Percentiles rank a stretch among this genome's conserved stretches.
Evolutionary conservation across 495 filamentous ascomycete genomes (phyloP).

Genomic region (Penicillium goetzii): DNA sequence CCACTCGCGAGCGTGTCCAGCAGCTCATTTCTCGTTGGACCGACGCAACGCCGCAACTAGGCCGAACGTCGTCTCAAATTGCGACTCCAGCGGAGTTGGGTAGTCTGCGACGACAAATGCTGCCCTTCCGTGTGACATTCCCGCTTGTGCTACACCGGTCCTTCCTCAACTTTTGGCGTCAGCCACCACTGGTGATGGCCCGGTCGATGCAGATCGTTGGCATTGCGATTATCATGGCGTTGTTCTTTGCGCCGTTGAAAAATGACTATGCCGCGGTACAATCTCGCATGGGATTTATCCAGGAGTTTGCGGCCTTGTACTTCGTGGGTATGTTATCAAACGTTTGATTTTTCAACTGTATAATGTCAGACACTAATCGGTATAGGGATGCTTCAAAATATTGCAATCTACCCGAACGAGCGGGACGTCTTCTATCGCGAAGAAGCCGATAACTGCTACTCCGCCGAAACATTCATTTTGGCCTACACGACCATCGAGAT

Average conservation of each 20-base stretch:
- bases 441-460: conserved; percentile 68
- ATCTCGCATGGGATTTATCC: conserved; percentile 70
- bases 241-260: conserved; percentile 74
- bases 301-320: conserved; percentile 70
- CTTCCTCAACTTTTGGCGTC: conserved; percentile 67
- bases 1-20: conserved; percentile 61
- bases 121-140: conserved; percentile 63
- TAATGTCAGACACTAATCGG: conserved; percentile 10
- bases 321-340: conserved; percentile 62
- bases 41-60: conserved; percentile 27
- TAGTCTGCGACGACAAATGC: conserved; percentile 60
- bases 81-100: conserved; percentile 72
- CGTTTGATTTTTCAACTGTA: neutral
- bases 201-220: conserved; percentile 70
- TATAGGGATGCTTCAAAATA: conserved; percentile 75
- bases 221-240: conserved; percentile 63
- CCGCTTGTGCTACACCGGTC: conserved; percentile 66
- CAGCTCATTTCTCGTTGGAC: conserved; percentile 54
- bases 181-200: conserved; percentile 64
- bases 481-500: conserved; percentile 68
- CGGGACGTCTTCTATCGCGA: conserved; percentile 73
- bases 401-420: conserved; percentile 70
- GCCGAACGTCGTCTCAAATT: conserved; percentile 43
- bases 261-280: conserved; percentile 69
- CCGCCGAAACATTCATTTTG: conserved; percentile 67